These are phyloP conservation scores for Laguncularia racemosa DNA, from an alignment of 345 rosid genomes.

Conservation along the genomic window DNA sequence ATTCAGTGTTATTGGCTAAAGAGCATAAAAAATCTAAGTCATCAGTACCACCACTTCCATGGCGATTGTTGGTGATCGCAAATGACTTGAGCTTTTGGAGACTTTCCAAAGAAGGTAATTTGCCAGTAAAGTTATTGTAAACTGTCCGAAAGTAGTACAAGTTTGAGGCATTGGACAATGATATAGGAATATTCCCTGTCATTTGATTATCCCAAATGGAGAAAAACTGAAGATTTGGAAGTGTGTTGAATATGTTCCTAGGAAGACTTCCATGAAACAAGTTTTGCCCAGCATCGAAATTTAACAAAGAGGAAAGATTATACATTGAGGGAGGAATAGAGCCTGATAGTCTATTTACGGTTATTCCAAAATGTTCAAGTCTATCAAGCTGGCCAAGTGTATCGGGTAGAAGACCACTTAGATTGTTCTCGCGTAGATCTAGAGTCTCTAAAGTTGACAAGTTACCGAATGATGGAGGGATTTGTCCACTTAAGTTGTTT, in stretches of 20 bases:
- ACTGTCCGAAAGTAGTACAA: fast-evolving
- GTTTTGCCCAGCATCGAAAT: fast-evolving
- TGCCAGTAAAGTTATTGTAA: fast-evolving
- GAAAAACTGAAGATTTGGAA: background rate
- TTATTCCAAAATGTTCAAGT: background rate
- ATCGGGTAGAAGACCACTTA: slow-evolving; percentile 1
- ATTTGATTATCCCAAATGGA: fast-evolving
- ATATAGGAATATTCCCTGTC: background rate
- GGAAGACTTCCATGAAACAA: slow-evolving; percentile 14
- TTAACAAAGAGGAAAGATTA: background rate
- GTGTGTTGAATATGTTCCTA: background rate
- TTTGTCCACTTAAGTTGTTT: slow-evolving; percentile 10
- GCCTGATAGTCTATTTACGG: slow-evolving; percentile 11
- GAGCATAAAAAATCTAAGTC: slow-evolving; percentile 13
- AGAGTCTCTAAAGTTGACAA: background rate
- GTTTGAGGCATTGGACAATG: background rate
- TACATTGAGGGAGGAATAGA: no score
- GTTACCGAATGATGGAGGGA: slow-evolving; percentile 9
- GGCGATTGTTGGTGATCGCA: background rate
- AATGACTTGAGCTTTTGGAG: background rate
- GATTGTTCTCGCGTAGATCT: fast-evolving
- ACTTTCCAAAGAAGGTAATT: slow-evolving; percentile 1
- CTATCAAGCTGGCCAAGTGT: no score
- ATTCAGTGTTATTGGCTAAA: slow-evolving; percentile 6
- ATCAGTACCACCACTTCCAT: background rate